phyloP scores from a whole-genome alignment of 306 rosid species.

The Castanospermum australe region DNA sequence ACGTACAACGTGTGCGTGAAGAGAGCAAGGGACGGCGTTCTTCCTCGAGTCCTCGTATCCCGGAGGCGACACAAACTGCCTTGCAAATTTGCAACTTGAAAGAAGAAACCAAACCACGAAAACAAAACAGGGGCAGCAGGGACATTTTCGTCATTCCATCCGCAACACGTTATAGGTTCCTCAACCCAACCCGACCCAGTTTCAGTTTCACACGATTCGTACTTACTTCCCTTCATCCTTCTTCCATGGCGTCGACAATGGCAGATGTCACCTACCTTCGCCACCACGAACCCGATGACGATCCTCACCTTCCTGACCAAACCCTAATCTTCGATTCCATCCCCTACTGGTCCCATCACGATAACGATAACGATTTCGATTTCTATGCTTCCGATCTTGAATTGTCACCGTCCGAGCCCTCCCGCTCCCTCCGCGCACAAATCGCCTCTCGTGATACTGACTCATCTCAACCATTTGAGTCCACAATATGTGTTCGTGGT shows the following conservation, averaged over 20 bases:
- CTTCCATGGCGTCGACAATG: conserved; percentile 30
- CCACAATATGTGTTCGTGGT: background rate
- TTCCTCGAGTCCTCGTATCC: conserved; percentile 11
- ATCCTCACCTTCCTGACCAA: conserved; percentile 17
- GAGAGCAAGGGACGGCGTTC: conserved; percentile 21
- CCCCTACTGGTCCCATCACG: conserved; percentile 33
- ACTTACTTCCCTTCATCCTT: too few species aligned
- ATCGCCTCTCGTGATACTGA: conserved; percentile 5
- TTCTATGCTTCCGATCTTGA: conserved; percentile 48
- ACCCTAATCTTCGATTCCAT: conserved; percentile 30
- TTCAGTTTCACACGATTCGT: conserved; percentile 14
- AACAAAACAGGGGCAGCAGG: background rate
- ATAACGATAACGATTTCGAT: conserved; percentile 36
- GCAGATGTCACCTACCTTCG: conserved; percentile 49
- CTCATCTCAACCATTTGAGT: conserved; percentile 22
- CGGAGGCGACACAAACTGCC: conserved; percentile 7
- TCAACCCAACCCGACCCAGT: background rate
- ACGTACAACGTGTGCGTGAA: background rate
- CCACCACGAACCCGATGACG: conserved; percentile 48
- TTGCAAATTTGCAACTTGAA: background rate
- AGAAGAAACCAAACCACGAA: background rate
- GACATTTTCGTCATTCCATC: conserved; percentile 12
- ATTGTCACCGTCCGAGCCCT: conserved; percentile 32
- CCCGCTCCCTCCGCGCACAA: conserved; percentile 8
- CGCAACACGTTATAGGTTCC: background rate